Conservation (phyloP, 768 basidiomycete genomes). For the Pleurotus eryngii region DNA sequence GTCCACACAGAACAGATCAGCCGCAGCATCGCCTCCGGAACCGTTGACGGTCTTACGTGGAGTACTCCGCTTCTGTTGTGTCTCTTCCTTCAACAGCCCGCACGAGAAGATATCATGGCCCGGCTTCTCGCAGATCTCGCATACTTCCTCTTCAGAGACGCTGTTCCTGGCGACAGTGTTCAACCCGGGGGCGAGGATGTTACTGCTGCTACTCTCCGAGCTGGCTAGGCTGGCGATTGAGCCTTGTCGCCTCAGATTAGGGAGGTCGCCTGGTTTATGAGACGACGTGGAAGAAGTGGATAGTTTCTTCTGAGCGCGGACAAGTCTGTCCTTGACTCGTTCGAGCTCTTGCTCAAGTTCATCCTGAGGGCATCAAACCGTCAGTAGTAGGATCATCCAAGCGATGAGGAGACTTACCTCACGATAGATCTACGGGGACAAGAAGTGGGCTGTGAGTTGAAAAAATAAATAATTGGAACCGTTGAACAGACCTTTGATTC, state of each 20-base stretch:
- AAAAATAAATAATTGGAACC: background rate
- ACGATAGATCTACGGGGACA: slow-evolving; percentile 65
- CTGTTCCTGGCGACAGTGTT: slow-evolving; percentile 18
- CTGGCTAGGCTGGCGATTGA: slow-evolving; percentile 8
- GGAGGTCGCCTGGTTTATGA: slow-evolving; percentile 13
- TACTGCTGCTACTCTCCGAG: slow-evolving; percentile 15
- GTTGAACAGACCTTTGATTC: slow-evolving; percentile 73
- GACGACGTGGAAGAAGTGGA: slow-evolving; percentile 31
- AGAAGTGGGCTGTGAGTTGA: background rate
- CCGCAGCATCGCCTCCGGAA: background rate
- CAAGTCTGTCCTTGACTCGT: slow-evolving; percentile 66
- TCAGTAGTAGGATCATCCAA: slow-evolving; percentile 6
- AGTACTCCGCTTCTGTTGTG: slow-evolving; percentile 24
- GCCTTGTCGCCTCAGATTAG: background rate
- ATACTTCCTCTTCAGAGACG: slow-evolving; percentile 42
- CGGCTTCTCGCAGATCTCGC: slow-evolving; percentile 83
- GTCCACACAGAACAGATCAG: slow-evolving; percentile 70
- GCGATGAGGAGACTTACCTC: slow-evolving; percentile 43
- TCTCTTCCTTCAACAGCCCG: slow-evolving; percentile 63
- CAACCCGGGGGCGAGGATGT: slow-evolving; percentile 15
- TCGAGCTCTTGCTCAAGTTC: slow-evolving; percentile 86
- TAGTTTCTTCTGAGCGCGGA: slow-evolving; percentile 55
- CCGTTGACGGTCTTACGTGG: slow-evolving; percentile 12
- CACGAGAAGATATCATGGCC: slow-evolving; percentile 89
- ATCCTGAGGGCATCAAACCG: slow-evolving; percentile 42